A percentile compares a stretch with the other conserved stretches of the same genome.
Conservation (phyloP, 2,329 filamentous ascomycete species). For the Fulvia fulva region DNA sequence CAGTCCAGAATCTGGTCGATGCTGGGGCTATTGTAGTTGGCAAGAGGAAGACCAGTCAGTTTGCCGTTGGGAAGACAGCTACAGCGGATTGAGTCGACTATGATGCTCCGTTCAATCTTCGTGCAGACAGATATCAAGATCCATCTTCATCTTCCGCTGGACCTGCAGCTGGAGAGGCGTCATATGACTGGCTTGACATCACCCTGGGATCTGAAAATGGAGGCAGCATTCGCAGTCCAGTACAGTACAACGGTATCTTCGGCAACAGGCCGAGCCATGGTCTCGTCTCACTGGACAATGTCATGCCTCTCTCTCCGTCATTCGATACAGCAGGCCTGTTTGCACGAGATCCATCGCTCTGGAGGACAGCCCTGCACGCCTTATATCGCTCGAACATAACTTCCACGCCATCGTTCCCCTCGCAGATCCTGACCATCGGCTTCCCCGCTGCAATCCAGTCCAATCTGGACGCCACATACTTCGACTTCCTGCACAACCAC, state of each 20-base stretch:
- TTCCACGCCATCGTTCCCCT: slow-evolving; percentile 40
- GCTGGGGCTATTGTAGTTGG: slow-evolving; percentile 55
- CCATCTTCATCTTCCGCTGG: slow-evolving; percentile 41
- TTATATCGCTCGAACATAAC: slow-evolving; percentile 46
- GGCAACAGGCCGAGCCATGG: slow-evolving; percentile 49
- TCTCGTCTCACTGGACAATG: slow-evolving; percentile 45
- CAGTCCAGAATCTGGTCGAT: slow-evolving; percentile 55
- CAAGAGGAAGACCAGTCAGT: slow-evolving; percentile 43
- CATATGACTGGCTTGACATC: slow-evolving; percentile 49
- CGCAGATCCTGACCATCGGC: slow-evolving; percentile 39
- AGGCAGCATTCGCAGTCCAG: slow-evolving; percentile 49
- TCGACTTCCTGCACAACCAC: slow-evolving; percentile 44
- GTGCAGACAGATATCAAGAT: slow-evolving; percentile 27
- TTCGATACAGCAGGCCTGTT: slow-evolving; percentile 49
- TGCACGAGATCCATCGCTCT: slow-evolving; percentile 42
- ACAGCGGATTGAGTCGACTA: slow-evolving; percentile 49
- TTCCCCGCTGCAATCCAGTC: slow-evolving; percentile 40
- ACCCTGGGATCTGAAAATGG: slow-evolving; percentile 50
- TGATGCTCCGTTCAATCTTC: slow-evolving; percentile 37
- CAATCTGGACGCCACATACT: slow-evolving; percentile 37
- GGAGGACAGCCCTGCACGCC: slow-evolving; percentile 42
- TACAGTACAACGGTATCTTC: slow-evolving; percentile 47
- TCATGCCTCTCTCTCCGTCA: slow-evolving; percentile 47
- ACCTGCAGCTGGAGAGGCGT: slow-evolving; percentile 43
- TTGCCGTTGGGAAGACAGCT: slow-evolving; percentile 42